phyloP scores from a whole-genome alignment of 768 basidiomycete species.

The Cubamyces lactineus region DNA sequence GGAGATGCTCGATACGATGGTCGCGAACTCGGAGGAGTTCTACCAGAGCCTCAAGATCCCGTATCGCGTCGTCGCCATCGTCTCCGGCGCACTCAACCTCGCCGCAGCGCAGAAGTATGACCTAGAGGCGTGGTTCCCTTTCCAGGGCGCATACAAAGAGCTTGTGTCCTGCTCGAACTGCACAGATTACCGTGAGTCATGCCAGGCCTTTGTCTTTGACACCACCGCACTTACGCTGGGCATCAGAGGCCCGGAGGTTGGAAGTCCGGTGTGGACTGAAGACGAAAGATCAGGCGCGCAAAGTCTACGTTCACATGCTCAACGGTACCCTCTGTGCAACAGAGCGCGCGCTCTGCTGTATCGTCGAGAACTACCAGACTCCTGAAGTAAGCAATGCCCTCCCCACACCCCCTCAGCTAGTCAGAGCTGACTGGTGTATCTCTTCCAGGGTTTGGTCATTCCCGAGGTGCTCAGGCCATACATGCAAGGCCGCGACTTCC shows the following conservation, averaged over 20 bases:
- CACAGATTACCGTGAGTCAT: conserved; percentile 92
- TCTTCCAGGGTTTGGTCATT: conserved; percentile 77
- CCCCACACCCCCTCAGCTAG: not conserved
- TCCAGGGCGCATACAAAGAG: conserved; percentile 96
- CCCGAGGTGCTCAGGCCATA: conserved; percentile 91
- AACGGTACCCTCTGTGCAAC: conserved; percentile 98
- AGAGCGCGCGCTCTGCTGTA: conserved; percentile 92
- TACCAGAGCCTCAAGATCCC: conserved; percentile 94
- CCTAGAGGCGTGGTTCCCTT: conserved; percentile 99
- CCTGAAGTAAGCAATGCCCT: conserved; percentile 63
- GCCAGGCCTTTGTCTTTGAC: not conserved
- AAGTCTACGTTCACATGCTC: conserved; percentile 98
- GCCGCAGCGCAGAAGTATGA: conserved; percentile 98
- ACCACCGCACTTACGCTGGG: not conserved
- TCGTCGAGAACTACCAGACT: conserved; percentile 99
- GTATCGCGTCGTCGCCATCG: conserved; percentile 92
- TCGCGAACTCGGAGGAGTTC: conserved; percentile 88
- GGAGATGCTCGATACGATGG: conserved; percentile 91
- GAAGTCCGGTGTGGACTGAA: conserved; percentile 95
- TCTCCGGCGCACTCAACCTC: conserved; percentile 94
- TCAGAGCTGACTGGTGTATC: not conserved
- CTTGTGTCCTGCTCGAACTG: conserved; percentile 98
- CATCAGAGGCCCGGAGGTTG: conserved; percentile 84
- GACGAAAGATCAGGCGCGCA: conserved; percentile 84
- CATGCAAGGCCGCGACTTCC: conserved; percentile 93